Conservation (phyloP, 345 rosid species). For the Odontarrhena argentea region DNA sequence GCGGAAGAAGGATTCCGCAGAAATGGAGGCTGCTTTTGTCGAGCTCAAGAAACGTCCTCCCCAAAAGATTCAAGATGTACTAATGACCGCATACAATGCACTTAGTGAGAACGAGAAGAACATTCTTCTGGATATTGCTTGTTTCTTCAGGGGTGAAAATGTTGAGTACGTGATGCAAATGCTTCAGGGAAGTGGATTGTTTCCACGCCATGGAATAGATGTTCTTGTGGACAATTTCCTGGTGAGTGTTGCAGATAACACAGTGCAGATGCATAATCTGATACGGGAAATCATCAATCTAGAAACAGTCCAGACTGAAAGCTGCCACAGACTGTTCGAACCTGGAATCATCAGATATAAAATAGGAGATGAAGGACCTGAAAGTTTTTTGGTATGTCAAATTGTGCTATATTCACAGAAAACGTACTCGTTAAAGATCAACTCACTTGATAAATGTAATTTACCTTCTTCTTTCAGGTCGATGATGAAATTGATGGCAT, state of each 20-base stretch:
- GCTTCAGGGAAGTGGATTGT: constrained; percentile 25
- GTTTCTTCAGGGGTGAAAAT: constrained; percentile 16
- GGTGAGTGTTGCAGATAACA: constrained; percentile 6
- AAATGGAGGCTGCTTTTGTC: constrained; percentile 14
- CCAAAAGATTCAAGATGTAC: neutral
- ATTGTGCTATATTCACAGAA: neutral
- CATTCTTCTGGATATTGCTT: constrained; percentile 16
- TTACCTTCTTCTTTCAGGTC: constrained; percentile 22
- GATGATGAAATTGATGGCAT: constrained; percentile 24
- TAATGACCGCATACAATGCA: neutral
- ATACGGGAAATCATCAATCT: constrained; percentile 17
- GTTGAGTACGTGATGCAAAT: constrained; percentile 3
- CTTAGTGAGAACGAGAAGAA: constrained; percentile 28
- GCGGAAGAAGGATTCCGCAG: neutral
- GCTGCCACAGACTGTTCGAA: constrained; percentile 17
- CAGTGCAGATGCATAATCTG: constrained; percentile 24
- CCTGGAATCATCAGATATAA: constrained; percentile 1
- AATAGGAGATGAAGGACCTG: constrained; percentile 15
- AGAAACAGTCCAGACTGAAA: constrained; percentile 11
- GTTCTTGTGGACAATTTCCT: constrained; percentile 31
- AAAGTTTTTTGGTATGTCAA: constrained; percentile 8
- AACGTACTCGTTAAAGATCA: neutral
- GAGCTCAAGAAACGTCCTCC: constrained; percentile 18
- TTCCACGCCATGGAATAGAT: constrained; percentile 8
- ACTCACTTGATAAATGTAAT: neutral